Evolutionary conservation across 306 rosid species (phyloP).

Genomic region (Ormosia emarginata): DNA sequence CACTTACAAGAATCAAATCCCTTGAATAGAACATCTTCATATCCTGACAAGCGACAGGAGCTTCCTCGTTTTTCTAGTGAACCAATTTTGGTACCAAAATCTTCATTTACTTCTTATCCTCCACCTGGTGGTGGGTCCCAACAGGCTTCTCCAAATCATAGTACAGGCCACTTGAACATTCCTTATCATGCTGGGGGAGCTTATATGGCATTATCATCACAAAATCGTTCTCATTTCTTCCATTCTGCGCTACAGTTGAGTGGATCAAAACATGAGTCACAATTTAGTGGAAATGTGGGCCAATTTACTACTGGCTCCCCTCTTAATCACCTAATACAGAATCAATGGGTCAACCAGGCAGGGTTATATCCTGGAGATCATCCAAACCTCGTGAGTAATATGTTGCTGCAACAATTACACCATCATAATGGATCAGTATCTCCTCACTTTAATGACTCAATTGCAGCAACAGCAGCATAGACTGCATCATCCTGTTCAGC

Average conservation of each 20-base stretch:
- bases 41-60: constrained; percentile 46
- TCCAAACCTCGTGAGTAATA: constrained; percentile 53
- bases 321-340: constrained; percentile 40
- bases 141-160: constrained; percentile 38
- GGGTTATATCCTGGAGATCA: constrained; percentile 56
- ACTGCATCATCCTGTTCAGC: constrained; percentile 38
- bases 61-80: constrained; percentile 49
- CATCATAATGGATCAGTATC: constrained; percentile 45
- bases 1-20: constrained; percentile 27
- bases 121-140: constrained; percentile 52
- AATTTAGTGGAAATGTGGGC: constrained; percentile 35
- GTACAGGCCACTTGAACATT: constrained; percentile 33
- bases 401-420: constrained; percentile 80
- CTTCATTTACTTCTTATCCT: constrained; percentile 55
- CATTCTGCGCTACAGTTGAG: constrained; percentile 39
- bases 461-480: constrained; percentile 53
- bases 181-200: constrained; percentile 43
- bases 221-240: constrained; percentile 34
- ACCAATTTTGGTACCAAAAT: constrained; percentile 46
- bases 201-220: constrained; percentile 39
- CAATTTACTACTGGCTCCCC: constrained; percentile 38
- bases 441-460: constrained; percentile 45
- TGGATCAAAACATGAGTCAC: constrained; percentile 38
- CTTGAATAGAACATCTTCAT: constrained; percentile 55
- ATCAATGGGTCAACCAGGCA: constrained; percentile 45